These are phyloP conservation scores for Arbutus unedo DNA, from an alignment of 148 eudicot species.

Conservation along the genomic window DNA sequence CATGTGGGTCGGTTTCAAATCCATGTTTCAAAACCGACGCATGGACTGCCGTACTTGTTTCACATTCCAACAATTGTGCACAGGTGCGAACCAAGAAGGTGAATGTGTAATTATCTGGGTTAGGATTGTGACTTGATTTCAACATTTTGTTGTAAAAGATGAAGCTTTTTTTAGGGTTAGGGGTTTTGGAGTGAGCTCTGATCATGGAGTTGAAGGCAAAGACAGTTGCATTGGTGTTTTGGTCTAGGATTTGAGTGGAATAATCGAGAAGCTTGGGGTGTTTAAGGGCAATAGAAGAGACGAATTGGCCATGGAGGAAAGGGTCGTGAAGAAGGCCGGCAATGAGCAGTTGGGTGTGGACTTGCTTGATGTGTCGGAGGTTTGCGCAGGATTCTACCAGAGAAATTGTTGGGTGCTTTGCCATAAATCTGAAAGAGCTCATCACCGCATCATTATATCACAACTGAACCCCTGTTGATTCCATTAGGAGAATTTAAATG, in stretches of 20 bases:
- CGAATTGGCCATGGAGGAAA: slow-evolving; percentile 24
- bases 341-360: slow-evolving; percentile 29
- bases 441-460: neutral
- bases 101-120: slow-evolving; percentile 29
- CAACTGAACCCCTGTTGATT: neutral
- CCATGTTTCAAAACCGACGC: slow-evolving; percentile 11
- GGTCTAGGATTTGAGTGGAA: slow-evolving; percentile 20
- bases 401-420: slow-evolving; percentile 30
- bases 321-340: slow-evolving; percentile 23
- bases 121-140: neutral
- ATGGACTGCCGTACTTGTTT: slow-evolving; percentile 15
- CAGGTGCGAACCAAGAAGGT: slow-evolving; percentile 31
- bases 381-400: slow-evolving; percentile 21
- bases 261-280: slow-evolving; percentile 27
- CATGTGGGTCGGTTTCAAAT: slow-evolving; percentile 25
- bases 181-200: slow-evolving; percentile 24
- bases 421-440: slow-evolving; percentile 9
- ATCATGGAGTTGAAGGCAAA: slow-evolving; percentile 25
- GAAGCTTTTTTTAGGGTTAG: slow-evolving; percentile 23
- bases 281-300: slow-evolving; percentile 30
- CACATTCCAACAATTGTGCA: neutral
- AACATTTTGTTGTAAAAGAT: slow-evolving; percentile 13
- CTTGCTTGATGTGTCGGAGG: slow-evolving; percentile 24
- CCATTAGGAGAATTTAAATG: too few relatives aligned
- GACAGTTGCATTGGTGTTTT: slow-evolving; percentile 12